A percentile compares a stretch with the other conserved stretches of the same genome.
Evolutionary conservation across 1,284 basidiomycete species (phyloP).

Genomic region (Papiliotrema fonsecae): DNA sequence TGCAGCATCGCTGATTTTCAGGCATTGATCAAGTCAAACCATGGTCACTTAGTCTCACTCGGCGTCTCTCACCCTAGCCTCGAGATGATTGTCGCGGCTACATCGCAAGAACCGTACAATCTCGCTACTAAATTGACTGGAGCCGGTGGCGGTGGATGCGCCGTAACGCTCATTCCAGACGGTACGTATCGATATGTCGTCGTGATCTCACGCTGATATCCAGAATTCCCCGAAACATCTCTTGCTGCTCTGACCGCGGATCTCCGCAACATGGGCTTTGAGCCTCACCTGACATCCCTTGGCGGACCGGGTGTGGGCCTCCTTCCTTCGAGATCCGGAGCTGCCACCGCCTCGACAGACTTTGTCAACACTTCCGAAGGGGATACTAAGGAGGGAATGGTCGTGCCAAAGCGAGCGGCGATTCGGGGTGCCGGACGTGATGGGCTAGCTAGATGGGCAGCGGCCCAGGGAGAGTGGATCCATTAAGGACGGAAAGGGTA

Average conservation of each 20-base stretch:
- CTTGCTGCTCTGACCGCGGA: constrained; percentile 59
- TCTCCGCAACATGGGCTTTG: constrained; percentile 65
- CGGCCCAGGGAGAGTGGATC: constrained; percentile 23
- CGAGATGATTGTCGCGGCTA: constrained; percentile 73
- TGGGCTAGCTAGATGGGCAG: constrained; percentile 25
- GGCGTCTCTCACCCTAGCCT: constrained; percentile 89
- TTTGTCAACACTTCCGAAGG: constrained; percentile 12
- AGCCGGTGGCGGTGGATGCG: constrained; percentile 97
- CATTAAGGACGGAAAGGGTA: neutral
- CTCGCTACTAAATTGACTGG: constrained; percentile 96
- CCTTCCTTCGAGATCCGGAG: constrained; percentile 15
- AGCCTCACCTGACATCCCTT: constrained; percentile 84
- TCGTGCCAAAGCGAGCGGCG: constrained; percentile 24
- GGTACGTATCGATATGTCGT: constrained; percentile 47
- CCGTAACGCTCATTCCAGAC: constrained; percentile 91
- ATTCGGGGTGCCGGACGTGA: constrained; percentile 21
- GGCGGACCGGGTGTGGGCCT: constrained; percentile 90
- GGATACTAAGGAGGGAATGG: constrained; percentile 22
- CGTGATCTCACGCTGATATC: neutral
- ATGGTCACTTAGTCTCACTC: constrained; percentile 75
- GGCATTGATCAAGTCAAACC: constrained; percentile 83
- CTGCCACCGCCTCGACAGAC: constrained; percentile 5
- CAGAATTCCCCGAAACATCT: constrained; percentile 61
- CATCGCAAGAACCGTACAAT: constrained; percentile 59
- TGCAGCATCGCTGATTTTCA: constrained; percentile 35